Conservation (phyloP, 345 rosid species). For the Arabidopsis suecica region DNA sequence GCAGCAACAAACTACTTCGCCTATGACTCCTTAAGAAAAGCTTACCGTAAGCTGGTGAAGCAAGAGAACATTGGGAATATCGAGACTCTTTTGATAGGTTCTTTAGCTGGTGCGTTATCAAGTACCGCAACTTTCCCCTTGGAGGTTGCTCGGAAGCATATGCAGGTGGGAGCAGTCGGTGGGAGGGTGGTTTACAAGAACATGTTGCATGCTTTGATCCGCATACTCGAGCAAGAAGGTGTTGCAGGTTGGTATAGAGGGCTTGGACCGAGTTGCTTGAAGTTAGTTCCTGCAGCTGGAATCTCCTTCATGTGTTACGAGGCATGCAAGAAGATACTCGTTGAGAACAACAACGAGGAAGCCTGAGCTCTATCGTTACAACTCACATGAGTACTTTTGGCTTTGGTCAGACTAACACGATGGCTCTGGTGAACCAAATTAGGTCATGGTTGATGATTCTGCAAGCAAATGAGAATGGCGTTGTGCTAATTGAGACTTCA, state of each 20-base stretch:
- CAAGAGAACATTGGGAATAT: conserved; percentile 81
- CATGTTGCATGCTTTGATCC: conserved; percentile 77
- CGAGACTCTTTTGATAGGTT: conserved; percentile 86
- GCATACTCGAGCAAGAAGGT: conserved; percentile 86
- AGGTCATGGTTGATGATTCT: conserved; percentile 22
- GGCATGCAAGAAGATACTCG: conserved; percentile 82
- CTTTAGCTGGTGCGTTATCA: conserved; percentile 84
- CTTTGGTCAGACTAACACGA: conserved; percentile 33
- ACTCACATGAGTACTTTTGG: conserved; percentile 10
- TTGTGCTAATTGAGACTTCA: conserved; percentile 30
- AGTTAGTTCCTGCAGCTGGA: conserved; percentile 95
- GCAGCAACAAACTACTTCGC: conserved; percentile 93
- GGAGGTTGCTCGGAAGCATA: conserved; percentile 94
- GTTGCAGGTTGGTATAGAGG: conserved; percentile 79
- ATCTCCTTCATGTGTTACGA: conserved; percentile 98
- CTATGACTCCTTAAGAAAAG: conserved; percentile 79
- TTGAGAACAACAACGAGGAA: conserved; percentile 64
- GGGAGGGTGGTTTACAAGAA: conserved; percentile 86
- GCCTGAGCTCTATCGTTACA: conserved; percentile 36
- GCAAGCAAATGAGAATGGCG: not conserved
- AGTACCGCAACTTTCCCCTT: conserved; percentile 90
- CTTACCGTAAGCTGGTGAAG: conserved; percentile 58
- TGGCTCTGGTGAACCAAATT: conserved; percentile 23
- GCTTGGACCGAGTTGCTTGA: conserved; percentile 91
- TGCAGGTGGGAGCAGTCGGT: conserved; percentile 91